Conservation (phyloP, 2,329 filamentous ascomycete species). For the Sporothrix sp. region DNA sequence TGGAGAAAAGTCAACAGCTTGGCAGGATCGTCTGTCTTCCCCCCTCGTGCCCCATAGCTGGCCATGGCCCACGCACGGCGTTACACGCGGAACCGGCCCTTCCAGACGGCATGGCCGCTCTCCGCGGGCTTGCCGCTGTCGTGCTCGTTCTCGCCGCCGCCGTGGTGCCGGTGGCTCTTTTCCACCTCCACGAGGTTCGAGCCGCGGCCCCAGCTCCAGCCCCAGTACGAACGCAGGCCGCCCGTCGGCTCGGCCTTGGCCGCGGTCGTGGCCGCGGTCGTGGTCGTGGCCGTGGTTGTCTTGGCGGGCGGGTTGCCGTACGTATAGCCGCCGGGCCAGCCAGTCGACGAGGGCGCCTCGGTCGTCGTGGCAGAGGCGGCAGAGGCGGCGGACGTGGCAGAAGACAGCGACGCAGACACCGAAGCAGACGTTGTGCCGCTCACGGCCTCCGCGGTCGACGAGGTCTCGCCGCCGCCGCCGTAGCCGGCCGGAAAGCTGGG, state of each 20-base stretch:
- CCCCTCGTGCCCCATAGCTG: too few relatives aligned
- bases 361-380: neutral
- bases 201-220: slow-evolving; percentile 8
- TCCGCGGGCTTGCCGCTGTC: neutral
- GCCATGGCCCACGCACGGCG: too few relatives aligned
- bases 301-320: slow-evolving; percentile 6
- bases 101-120: slow-evolving; percentile 4
- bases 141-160: neutral
- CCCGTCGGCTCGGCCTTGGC: neutral
- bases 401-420: too few relatives aligned
- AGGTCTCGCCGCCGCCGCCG: neutral
- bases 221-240: neutral
- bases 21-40: neutral
- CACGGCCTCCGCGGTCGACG: neutral
- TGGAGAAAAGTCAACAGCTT: too few relatives aligned
- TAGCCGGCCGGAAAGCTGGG: neutral
- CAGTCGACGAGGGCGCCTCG: too few relatives aligned
- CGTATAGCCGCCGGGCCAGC: slow-evolving; percentile 15
- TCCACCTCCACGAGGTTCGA: neutral
- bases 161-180: neutral
- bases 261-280: neutral
- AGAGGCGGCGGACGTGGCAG: neutral
- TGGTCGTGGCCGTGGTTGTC: neutral
- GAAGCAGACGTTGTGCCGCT: too few relatives aligned
- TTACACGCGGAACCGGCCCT: slow-evolving; percentile 1